These are phyloP conservation scores for Solanum piurae DNA, from an alignment of 257 asterid species.

Conservation along the genomic window DNA sequence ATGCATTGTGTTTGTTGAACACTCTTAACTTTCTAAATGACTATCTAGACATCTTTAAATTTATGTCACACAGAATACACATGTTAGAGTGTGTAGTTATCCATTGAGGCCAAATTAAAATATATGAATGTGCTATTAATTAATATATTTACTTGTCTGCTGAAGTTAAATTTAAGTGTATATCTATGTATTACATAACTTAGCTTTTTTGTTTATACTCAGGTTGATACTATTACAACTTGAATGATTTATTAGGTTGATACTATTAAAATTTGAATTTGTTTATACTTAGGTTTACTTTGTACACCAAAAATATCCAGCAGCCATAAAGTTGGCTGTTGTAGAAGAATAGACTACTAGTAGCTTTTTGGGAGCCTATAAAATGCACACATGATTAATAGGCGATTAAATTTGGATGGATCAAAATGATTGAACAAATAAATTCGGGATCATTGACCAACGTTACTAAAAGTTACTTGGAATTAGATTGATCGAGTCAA, in stretches of 20 bases:
- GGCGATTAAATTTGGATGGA: neutral
- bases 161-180: too few relatives aligned
- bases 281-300: neutral
- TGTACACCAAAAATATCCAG: neutral
- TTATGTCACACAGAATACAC: neutral
- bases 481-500: neutral
- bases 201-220: neutral
- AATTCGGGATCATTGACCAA: accelerated
- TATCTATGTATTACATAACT: neutral
- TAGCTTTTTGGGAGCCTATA: neutral
- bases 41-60: too few relatives aligned
- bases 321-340: neutral
- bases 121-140: neutral
- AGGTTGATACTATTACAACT: neutral
- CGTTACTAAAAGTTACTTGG: neutral
- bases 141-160: neutral
- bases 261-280: neutral
- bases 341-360: neutral
- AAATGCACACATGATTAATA: neutral
- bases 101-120: neutral
- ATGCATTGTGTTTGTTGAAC: neutral
- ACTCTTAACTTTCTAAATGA: too few relatives aligned
- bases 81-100: neutral
- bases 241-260: neutral
- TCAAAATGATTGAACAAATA: neutral